A percentile compares a stretch with the other conserved stretches of the same genome.
Evolutionary conservation across 768 basidiomycete species (phyloP).

Genomic region (Cystoderma amianthinum): DNA sequence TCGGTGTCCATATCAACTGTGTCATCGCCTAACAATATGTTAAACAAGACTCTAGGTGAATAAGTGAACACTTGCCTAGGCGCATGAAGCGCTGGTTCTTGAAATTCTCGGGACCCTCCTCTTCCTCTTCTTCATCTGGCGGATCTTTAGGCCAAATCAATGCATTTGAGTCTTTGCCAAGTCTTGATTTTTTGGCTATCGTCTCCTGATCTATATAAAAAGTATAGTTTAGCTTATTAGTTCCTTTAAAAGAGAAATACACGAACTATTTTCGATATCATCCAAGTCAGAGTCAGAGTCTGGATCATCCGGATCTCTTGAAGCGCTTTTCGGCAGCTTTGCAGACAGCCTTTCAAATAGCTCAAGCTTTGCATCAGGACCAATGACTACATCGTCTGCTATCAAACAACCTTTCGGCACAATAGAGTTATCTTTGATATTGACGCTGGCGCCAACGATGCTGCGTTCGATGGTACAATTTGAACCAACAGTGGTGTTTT

Average conservation of each 20-base stretch:
- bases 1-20: constrained; percentile 60
- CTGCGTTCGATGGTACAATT: constrained; percentile 68
- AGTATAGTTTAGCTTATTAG: background rate
- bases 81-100: constrained; percentile 71
- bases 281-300: constrained; percentile 57
- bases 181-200: constrained; percentile 25
- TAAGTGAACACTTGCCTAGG: constrained; percentile 39
- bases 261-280: constrained; percentile 60
- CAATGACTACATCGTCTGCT: constrained; percentile 75
- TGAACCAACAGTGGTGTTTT: constrained; percentile 64
- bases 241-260: background rate
- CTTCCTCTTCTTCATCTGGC: constrained; percentile 57
- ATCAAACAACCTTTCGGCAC: constrained; percentile 78
- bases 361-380: constrained; percentile 57
- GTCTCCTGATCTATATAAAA: constrained; percentile 39
- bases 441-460: constrained; percentile 77
- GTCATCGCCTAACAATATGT: constrained; percentile 41
- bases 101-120: constrained; percentile 51
- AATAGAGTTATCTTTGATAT: constrained; percentile 55
- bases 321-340: constrained; percentile 25
- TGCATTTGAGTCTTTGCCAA: constrained; percentile 73
- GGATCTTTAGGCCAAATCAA: constrained; percentile 73
- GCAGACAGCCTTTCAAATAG: constrained; percentile 74
- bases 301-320: constrained; percentile 26
- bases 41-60: background rate